Evolutionary conservation across 331 rosid genomes (phyloP).

Genomic region (Acacia pycnantha): DNA sequence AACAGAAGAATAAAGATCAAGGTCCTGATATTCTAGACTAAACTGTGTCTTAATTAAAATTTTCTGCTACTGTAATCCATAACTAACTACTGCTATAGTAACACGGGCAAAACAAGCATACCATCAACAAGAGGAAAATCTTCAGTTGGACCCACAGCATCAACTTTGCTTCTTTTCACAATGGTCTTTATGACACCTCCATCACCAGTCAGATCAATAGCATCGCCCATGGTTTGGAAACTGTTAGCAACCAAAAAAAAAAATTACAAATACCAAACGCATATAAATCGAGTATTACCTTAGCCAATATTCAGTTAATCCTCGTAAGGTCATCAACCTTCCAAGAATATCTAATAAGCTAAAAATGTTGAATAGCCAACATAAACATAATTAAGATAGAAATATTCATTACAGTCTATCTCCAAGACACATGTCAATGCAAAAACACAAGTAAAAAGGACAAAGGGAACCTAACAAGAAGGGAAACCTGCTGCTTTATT

Average conservation of each 20-base stretch:
- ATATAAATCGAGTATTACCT: not conserved
- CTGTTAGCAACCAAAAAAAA: constrained; percentile 22
- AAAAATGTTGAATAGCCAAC: not conserved
- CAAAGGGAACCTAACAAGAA: not conserved
- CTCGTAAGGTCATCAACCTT: not conserved
- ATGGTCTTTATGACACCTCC: constrained; percentile 86
- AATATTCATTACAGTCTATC: not conserved
- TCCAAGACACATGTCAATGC: not conserved
- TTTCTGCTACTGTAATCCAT: not conserved
- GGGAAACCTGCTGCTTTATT: not conserved
- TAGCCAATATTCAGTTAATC: not conserved
- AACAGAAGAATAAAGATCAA: not conserved
- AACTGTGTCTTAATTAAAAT: not conserved
- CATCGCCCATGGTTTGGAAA: constrained; percentile 66
- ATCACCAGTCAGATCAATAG: constrained; percentile 81
- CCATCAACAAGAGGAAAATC: constrained; percentile 96
- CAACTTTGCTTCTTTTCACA: constrained; percentile 65
- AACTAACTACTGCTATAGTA: not conserved
- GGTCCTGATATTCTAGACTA: not conserved
- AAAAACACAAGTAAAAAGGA: not conserved
- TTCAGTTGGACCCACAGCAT: constrained; percentile 74
- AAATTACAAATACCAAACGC: constrained; percentile 1
- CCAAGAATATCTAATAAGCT: not conserved
- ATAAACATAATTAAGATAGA: not conserved
- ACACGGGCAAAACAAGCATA: constrained; percentile 28